phyloP scores from a whole-genome alignment of 305 asterid genomes.

The Plantago coronopus region DNA sequence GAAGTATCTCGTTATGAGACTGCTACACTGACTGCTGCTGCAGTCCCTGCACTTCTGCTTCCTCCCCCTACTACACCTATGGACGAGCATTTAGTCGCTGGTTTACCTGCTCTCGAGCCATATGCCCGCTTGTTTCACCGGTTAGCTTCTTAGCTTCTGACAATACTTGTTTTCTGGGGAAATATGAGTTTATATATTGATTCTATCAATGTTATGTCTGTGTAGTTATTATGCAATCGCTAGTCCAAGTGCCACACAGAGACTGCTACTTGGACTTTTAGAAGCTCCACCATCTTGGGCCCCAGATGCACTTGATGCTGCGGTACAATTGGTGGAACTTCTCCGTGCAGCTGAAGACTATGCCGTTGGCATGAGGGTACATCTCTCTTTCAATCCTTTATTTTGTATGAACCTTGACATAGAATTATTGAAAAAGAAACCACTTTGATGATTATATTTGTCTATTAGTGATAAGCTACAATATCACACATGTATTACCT shows the following conservation, averaged over 20 bases:
- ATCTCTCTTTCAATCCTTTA: slow-evolving; percentile 10
- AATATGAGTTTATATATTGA: slow-evolving; percentile 10
- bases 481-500: no score
- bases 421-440: background rate
- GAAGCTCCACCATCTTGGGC: slow-evolving; percentile 99
- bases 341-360: slow-evolving; percentile 99
- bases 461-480: no score
- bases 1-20: slow-evolving; percentile 99
- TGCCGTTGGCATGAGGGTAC: slow-evolving; percentile 93
- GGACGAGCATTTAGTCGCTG: slow-evolving; percentile 99
- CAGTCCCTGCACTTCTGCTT: slow-evolving; percentile 98
- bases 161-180: slow-evolving; percentile 12
- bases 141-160: slow-evolving; percentile 36
- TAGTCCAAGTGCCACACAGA: slow-evolving; percentile 98
- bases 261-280: slow-evolving; percentile 95
- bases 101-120: slow-evolving; percentile 99
- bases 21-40: slow-evolving; percentile 93
- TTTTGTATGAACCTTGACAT: background rate
- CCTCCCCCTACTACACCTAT: slow-evolving; percentile 98
- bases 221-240: slow-evolving; percentile 95
- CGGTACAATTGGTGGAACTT: slow-evolving; percentile 97
- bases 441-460: no score
- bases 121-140: slow-evolving; percentile 95
- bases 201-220: slow-evolving; percentile 24
- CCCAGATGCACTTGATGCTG: slow-evolving; percentile 99